Evolutionary conservation across 495 filamentous ascomycete species (phyloP).

Genomic region (Hyaloscypha variabilis): DNA sequence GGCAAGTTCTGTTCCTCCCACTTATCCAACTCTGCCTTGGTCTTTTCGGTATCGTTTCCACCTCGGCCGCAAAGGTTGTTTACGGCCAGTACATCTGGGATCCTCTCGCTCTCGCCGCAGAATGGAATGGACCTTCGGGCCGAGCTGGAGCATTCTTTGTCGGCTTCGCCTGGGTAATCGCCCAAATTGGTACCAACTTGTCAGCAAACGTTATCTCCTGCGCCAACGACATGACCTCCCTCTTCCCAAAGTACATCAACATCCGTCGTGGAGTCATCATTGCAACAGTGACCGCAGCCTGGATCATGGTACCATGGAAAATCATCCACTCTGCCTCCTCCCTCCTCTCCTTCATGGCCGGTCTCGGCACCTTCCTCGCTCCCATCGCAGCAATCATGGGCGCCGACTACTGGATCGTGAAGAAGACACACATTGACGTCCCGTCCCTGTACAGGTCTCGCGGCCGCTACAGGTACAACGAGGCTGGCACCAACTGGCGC

Average conservation of each 20-base stretch:
- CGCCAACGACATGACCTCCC: conserved; percentile 64
- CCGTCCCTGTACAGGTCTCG: conserved; percentile 42
- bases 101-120: conserved; percentile 53
- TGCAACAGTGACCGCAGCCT: conserved; percentile 56
- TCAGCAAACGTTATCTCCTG: conserved; percentile 67
- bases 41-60: conserved; percentile 52
- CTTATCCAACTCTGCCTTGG: conserved; percentile 56
- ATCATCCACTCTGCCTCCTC: conserved; percentile 60
- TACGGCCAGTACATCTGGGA: conserved; percentile 63
- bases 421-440: conserved; percentile 46
- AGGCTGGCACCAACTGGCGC: conserved; percentile 45
- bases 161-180: conserved; percentile 51
- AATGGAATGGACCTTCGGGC: conserved; percentile 51
- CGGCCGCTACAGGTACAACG: conserved; percentile 37
- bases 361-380: conserved; percentile 47
- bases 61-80: conserved; percentile 50
- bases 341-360: conserved; percentile 61
- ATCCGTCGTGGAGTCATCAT: conserved; percentile 66
- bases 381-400: conserved; percentile 51
- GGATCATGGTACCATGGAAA: conserved; percentile 66
- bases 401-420: conserved; percentile 53
- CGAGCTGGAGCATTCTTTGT: conserved; percentile 60
- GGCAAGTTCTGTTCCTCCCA: conserved; percentile 57
- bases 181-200: conserved; percentile 64
- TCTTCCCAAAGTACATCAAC: conserved; percentile 61